A percentile compares a stretch with the other conserved stretches of the same genome.
These are phyloP conservation scores for Aristolochia fimbriata DNA, from an alignment of 164 flowering plant species.

Conservation along the genomic window DNA sequence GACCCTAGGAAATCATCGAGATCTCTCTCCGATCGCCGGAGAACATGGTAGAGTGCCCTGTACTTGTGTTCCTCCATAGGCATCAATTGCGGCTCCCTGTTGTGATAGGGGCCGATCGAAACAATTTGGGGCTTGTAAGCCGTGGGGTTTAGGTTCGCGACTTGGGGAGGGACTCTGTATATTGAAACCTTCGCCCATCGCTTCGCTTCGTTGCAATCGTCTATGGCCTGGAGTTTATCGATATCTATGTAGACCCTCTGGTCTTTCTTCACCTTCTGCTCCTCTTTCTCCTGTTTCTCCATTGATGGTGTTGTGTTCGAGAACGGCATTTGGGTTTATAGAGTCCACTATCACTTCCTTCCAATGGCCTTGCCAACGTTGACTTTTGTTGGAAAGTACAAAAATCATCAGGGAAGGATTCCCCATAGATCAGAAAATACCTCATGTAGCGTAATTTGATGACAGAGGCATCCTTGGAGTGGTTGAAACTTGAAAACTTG, in stretches of 20 bases:
- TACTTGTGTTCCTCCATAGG: constrained; percentile 7
- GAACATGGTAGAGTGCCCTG: constrained; percentile 3
- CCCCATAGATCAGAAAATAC: too few species aligned
- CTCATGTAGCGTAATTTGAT: too few species aligned
- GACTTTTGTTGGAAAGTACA: too few species aligned
- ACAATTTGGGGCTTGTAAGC: constrained; percentile 1
- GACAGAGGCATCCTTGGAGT: too few species aligned
- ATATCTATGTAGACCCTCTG: background rate
- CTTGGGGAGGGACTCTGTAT: constrained; percentile 1
- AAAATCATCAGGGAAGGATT: too few species aligned
- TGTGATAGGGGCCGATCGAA: constrained; percentile 6
- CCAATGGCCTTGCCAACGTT: too few species aligned
- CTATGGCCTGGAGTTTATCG: background rate
- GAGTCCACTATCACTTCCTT: too few species aligned
- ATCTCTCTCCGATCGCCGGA: background rate
- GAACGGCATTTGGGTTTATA: too few species aligned
- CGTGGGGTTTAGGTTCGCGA: background rate
- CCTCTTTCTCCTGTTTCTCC: too few species aligned
- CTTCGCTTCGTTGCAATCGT: background rate
- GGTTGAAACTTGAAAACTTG: too few species aligned
- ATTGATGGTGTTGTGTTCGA: too few species aligned
- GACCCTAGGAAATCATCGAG: background rate
- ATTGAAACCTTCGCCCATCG: constrained; percentile 1
- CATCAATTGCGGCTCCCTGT: constrained; percentile 1
- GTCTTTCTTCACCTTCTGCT: background rate